These are phyloP conservation scores for Eucalyptus urophylla DNA, from an alignment of 345 rosid species.

Conservation along the genomic window DNA sequence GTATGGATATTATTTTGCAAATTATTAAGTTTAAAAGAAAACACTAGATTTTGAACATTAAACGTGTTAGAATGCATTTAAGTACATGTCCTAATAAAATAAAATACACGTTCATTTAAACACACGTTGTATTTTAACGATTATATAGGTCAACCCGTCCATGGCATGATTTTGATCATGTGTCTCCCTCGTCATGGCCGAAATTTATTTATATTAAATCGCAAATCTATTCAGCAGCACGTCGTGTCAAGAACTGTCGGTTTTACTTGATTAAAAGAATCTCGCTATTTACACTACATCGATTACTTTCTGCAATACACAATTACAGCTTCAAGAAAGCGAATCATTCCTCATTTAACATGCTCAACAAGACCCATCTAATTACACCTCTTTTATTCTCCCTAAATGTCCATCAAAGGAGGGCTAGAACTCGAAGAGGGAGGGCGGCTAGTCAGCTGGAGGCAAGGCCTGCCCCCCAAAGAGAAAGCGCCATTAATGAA, in stretches of 20 bases:
- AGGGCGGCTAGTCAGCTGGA: neutral
- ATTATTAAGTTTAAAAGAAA: neutral
- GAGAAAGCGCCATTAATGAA: neutral
- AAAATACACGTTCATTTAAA: neutral
- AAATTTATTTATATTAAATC: rapidly evolving
- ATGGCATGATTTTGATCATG: neutral
- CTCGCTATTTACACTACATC: rapidly evolving
- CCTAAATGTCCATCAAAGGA: neutral
- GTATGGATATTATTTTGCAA: neutral
- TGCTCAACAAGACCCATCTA: neutral
- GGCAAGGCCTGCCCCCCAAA: neutral
- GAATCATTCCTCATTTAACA: neutral
- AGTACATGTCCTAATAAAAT: neutral
- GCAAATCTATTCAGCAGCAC: rapidly evolving
- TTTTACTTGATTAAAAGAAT: neutral
- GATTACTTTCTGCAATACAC: rapidly evolving
- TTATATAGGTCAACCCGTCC: neutral
- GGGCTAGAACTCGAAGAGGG: neutral
- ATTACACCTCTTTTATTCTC: neutral
- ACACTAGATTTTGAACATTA: neutral
- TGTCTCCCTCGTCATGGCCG: rapidly evolving
- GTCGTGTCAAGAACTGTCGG: rapidly evolving
- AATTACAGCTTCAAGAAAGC: rapidly evolving
- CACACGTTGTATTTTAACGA: too few relatives aligned
- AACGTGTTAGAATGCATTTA: neutral